Conservation (phyloP, 768 basidiomycete species). For the Kwoniella bestiolae region DNA sequence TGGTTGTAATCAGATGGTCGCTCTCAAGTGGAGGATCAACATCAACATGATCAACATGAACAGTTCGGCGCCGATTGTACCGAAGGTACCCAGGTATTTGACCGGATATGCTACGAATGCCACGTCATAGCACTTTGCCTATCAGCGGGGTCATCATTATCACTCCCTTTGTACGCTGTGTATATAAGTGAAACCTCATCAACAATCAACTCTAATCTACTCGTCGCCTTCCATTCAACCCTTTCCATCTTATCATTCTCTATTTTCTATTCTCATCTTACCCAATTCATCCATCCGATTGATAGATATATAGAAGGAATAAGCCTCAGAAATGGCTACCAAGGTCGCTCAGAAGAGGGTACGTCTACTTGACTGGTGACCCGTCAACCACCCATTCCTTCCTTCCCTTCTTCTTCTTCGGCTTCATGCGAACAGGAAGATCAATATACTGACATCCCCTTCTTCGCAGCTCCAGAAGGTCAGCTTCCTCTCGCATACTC, state of each 20-base stretch:
- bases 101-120: conserved; percentile 3
- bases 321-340: conserved; percentile 41
- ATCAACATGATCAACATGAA: too few species aligned
- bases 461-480: conserved; percentile 43
- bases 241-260: neutral
- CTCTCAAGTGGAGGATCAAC: neutral
- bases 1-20: neutral
- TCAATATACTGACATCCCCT: conserved; percentile 2
- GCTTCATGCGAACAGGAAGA: neutral
- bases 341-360: conserved; percentile 56
- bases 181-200: conserved; percentile 2
- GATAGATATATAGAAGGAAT: neutral
- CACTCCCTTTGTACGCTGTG: neutral
- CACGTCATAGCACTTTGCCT: neutral
- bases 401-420: neutral
- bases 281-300: neutral
- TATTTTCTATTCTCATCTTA: neutral
- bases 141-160: neutral
- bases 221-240: neutral
- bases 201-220: neutral
- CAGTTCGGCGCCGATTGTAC: conserved; percentile 8
- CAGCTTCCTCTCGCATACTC: conserved; percentile 5
- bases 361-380: conserved; percentile 28
- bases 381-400: neutral
- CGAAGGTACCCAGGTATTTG: neutral